Conservation (phyloP, 495 filamentous ascomycete species). For the Talaromyces stipitatus region DNA sequence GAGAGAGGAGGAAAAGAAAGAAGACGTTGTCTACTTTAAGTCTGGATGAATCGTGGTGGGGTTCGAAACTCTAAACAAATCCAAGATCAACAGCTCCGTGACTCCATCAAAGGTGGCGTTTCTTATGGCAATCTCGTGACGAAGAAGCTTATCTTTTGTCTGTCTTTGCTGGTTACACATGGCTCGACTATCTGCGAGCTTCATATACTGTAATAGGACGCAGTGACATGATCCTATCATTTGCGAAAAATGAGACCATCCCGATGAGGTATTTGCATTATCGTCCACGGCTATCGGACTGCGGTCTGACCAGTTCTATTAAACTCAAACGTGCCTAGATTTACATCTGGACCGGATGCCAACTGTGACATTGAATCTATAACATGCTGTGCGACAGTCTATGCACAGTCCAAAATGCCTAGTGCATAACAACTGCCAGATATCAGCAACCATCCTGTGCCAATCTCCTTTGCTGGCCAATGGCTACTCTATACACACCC, state of each 20-base stretch:
- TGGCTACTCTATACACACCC: not conserved
- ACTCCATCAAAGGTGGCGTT: not conserved
- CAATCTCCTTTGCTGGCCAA: not conserved
- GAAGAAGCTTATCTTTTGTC: not conserved
- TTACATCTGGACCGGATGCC: not conserved
- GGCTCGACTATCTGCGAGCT: not conserved
- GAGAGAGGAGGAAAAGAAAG: conserved; percentile 8
- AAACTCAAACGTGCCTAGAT: not conserved
- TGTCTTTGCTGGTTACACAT: not conserved
- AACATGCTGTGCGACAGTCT: not conserved
- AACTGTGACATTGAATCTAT: no score
- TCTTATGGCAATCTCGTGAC: not conserved
- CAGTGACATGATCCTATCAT: not conserved
- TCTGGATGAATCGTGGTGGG: not conserved
- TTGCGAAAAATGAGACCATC: not conserved
- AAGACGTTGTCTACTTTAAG: not conserved
- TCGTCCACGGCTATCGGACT: not conserved
- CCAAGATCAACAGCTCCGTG: not conserved
- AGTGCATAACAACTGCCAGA: no score
- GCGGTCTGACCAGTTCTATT: not conserved
- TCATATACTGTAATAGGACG: no score
- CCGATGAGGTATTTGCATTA: not conserved
- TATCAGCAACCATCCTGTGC: not conserved
- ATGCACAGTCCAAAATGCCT: not conserved
- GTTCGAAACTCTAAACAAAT: not conserved